Evolutionary conservation across 1,284 basidiomycete genomes (phyloP).

Genomic region (Sphaerobolus stellatus): DNA sequence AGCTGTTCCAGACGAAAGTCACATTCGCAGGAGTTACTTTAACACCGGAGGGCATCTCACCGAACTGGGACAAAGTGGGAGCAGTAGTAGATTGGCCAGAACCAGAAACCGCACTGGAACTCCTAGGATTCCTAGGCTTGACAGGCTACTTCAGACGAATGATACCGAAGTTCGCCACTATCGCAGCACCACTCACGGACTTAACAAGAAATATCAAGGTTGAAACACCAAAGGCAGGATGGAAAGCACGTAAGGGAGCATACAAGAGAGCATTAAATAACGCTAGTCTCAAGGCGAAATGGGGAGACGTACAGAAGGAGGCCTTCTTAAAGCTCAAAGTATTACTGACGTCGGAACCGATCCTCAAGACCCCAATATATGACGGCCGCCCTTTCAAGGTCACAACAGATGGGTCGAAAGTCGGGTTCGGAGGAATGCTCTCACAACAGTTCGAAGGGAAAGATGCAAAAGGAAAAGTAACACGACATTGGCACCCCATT

Average conservation of each 20-base stretch:
- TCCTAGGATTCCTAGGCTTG: constrained; percentile 28
- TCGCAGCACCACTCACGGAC: constrained; percentile 31
- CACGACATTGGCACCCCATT: constrained; percentile 15
- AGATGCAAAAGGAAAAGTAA: constrained; percentile 14
- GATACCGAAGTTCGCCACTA: constrained; percentile 30
- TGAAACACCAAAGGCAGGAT: constrained; percentile 1
- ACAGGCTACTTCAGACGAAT: constrained; percentile 29
- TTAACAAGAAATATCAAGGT: constrained; percentile 21
- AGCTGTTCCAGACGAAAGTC: constrained; percentile 32
- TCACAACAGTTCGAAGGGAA: constrained; percentile 19
- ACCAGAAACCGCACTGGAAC: constrained; percentile 26
- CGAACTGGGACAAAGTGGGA: constrained; percentile 34
- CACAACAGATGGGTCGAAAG: constrained; percentile 35
- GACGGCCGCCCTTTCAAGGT: constrained; percentile 35
- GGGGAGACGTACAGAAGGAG: constrained; percentile 28
- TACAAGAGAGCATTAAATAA: constrained; percentile 14
- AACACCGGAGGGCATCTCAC: constrained; percentile 29
- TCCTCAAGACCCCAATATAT: constrained; percentile 28
- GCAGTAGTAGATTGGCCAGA: constrained; percentile 35
- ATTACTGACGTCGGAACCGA: constrained; percentile 29
- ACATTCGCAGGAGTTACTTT: constrained; percentile 34
- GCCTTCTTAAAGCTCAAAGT: constrained; percentile 33
- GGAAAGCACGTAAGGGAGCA: not conserved
- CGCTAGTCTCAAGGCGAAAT: constrained; percentile 14
- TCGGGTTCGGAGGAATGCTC: constrained; percentile 34